phyloP scores from a whole-genome alignment of 1,284 basidiomycete species.

The Golubevia sp. region DNA sequence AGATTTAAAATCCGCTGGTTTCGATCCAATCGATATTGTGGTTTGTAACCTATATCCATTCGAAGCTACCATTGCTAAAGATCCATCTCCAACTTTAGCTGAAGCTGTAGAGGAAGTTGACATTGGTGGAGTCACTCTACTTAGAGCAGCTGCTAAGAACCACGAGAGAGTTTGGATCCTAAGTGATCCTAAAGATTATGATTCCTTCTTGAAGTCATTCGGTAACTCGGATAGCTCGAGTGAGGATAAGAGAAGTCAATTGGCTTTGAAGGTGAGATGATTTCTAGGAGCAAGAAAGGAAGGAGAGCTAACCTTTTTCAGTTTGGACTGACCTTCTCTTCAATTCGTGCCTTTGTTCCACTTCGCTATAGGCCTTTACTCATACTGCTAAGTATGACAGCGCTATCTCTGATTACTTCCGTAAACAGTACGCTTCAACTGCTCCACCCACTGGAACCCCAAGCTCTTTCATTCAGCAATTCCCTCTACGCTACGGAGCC shows the following conservation, averaged over 20 bases:
- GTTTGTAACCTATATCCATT: slow-evolving; percentile 99
- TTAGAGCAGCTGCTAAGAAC: slow-evolving; percentile 98
- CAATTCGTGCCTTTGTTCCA: background rate
- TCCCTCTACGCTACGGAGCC: slow-evolving; percentile 89
- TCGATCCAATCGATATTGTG: slow-evolving; percentile 56
- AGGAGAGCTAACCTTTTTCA: background rate
- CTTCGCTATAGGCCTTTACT: slow-evolving; percentile 74
- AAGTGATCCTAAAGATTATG: slow-evolving; percentile 92
- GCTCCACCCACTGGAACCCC: slow-evolving; percentile 60
- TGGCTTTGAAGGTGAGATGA: slow-evolving; percentile 76
- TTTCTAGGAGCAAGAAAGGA: background rate
- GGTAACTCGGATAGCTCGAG: slow-evolving; percentile 65
- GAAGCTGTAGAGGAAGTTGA: slow-evolving; percentile 98
- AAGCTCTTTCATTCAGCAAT: slow-evolving; percentile 64
- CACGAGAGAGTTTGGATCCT: slow-evolving; percentile 76
- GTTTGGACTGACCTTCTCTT: background rate
- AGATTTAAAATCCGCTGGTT: slow-evolving; percentile 44
- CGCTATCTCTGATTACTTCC: slow-evolving; percentile 95
- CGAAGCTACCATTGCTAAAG: slow-evolving; percentile 75
- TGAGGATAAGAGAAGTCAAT: slow-evolving; percentile 75
- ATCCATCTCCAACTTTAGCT: slow-evolving; percentile 85
- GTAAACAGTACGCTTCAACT: slow-evolving; percentile 86
- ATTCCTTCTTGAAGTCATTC: slow-evolving; percentile 74
- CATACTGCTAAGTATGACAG: slow-evolving; percentile 93
- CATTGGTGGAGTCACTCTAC: slow-evolving; percentile 96